Conservation (phyloP, 306 rosid genomes). For the Glycyrrhiza uralensis region DNA sequence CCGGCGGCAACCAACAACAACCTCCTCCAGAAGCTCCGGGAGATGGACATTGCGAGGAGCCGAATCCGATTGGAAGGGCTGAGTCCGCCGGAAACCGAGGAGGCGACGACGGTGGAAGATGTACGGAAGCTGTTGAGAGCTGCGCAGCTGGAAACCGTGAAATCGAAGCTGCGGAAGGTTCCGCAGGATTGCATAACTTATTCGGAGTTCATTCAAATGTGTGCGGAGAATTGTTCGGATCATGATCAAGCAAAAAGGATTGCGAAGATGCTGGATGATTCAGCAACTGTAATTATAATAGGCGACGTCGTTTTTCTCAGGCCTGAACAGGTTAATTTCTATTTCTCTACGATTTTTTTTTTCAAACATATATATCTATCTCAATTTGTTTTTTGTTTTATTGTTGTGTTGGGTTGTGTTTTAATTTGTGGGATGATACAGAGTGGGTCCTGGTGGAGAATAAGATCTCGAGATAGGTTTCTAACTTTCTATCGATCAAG, state of each 20-base stretch:
- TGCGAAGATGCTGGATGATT: constrained; percentile 64
- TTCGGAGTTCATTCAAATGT: constrained; percentile 55
- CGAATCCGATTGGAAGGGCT: constrained; percentile 69
- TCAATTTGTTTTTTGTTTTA: neutral
- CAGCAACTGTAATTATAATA: constrained; percentile 61
- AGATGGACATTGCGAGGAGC: constrained; percentile 46
- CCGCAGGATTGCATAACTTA: constrained; percentile 41
- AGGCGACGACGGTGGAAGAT: constrained; percentile 26
- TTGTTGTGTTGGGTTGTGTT: constrained; percentile 13
- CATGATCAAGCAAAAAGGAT: constrained; percentile 41
- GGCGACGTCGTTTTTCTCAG: constrained; percentile 64
- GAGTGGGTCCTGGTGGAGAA: constrained; percentile 38
- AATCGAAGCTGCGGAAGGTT: constrained; percentile 50
- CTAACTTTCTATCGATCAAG: constrained; percentile 8
- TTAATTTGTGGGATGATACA: constrained; percentile 35
- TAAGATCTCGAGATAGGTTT: constrained; percentile 22
- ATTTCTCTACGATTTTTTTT: neutral
- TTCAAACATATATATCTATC: neutral
- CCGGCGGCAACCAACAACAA: constrained; percentile 23
- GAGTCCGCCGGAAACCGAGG: constrained; percentile 33
- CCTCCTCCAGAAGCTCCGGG: constrained; percentile 49
- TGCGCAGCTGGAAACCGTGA: constrained; percentile 56
- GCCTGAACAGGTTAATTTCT: constrained; percentile 69
- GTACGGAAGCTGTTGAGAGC: constrained; percentile 57
- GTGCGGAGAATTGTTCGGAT: constrained; percentile 51